These are phyloP conservation scores for Ustilago shanxiensis DNA, from an alignment of 1,284 basidiomycete genomes.

Conservation along the genomic window DNA sequence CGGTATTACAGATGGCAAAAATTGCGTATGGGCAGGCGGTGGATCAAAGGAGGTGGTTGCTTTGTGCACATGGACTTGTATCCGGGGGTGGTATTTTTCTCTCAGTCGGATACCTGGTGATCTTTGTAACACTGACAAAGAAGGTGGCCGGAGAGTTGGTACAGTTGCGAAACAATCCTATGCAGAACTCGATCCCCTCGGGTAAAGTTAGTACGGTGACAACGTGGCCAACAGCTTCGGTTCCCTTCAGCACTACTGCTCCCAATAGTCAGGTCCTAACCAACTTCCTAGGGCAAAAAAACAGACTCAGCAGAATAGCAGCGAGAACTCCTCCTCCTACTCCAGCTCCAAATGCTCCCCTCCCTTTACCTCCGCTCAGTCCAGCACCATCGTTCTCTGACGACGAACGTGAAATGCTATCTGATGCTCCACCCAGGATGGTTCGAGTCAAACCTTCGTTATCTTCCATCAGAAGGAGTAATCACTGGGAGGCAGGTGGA, in stretches of 20 bases:
- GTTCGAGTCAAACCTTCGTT: neutral
- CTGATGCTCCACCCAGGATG: neutral
- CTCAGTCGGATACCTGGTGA: constrained; percentile 3
- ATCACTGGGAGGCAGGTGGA: too few species aligned
- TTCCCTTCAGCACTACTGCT: neutral
- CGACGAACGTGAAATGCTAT: neutral
- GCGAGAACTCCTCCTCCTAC: constrained; percentile 14
- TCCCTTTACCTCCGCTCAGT: constrained; percentile 13
- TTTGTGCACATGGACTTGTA: constrained; percentile 6
- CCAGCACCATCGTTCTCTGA: neutral
- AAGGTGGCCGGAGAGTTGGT: constrained; percentile 26
- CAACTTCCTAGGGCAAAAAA: neutral
- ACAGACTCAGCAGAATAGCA: neutral
- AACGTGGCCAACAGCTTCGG: constrained; percentile 7
- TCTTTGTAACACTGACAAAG: constrained; percentile 13
- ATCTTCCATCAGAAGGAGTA: neutral
- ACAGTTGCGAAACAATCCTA: constrained; percentile 13
- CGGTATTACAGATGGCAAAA: constrained; percentile 7
- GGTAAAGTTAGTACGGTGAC: neutral
- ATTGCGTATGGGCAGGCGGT: constrained; percentile 6
- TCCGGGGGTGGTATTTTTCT: constrained; percentile 12
- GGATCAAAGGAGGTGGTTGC: constrained; percentile 12
- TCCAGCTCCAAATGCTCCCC: constrained; percentile 21
- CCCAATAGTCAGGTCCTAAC: neutral
- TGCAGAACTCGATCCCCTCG: neutral